A percentile compares a stretch with the other conserved stretches of the same genome.
Conservation (phyloP, 352 stramenopile genomes). For the Phytophthora fragariaefolia region DNA sequence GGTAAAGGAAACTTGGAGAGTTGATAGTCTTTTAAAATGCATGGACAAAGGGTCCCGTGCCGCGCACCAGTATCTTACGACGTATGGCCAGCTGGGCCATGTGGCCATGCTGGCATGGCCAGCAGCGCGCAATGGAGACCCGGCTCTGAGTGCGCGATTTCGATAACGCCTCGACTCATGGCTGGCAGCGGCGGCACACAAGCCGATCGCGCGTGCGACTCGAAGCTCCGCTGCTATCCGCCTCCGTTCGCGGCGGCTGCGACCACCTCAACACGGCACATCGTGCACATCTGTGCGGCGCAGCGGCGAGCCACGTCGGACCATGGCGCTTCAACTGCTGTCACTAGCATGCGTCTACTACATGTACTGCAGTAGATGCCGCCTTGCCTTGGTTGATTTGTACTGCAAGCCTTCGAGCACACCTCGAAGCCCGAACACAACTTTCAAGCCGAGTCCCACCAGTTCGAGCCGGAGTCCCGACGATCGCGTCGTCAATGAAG, state of each 20-base stretch:
- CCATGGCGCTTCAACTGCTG: neutral
- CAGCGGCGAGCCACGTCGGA: constrained; percentile 16
- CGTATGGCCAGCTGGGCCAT: constrained; percentile 23
- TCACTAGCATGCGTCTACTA: neutral
- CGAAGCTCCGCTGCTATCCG: constrained; percentile 1
- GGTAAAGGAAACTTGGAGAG: neutral
- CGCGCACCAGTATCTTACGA: constrained; percentile 22
- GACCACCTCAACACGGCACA: neutral
- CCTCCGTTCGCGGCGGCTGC: neutral
- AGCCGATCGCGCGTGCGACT: constrained; percentile 20
- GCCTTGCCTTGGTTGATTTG: neutral
- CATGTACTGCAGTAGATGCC: neutral
- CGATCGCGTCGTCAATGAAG: neutral
- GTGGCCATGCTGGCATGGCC: constrained; percentile 13
- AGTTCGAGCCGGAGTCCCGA: neutral
- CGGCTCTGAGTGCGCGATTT: constrained; percentile 7
- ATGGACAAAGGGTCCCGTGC: neutral
- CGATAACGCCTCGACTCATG: constrained; percentile 21
- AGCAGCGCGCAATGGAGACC: constrained; percentile 2
- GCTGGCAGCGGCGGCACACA: neutral
- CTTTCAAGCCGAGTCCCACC: neutral
- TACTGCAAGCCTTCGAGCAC: no score
- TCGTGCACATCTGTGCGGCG: constrained; percentile 6
- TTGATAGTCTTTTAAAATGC: neutral
- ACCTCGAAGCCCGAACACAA: no score